Evolutionary conservation across 306 rosid species (phyloP).

Genomic region (Vachellia pachyceras): DNA sequence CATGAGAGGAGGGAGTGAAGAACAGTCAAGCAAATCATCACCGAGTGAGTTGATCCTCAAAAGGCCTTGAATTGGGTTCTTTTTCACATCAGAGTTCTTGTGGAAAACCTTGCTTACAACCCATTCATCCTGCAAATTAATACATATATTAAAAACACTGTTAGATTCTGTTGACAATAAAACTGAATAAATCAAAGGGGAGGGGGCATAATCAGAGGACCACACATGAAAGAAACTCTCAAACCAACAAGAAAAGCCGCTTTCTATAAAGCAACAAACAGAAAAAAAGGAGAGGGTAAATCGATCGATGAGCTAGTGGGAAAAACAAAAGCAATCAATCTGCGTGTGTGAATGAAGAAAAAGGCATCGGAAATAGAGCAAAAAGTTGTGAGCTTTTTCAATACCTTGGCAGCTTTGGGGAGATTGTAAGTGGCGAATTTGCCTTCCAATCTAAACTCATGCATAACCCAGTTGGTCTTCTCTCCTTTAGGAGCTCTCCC

Average conservation of each 20-base stretch:
- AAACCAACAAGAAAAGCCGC: conserved; percentile 50
- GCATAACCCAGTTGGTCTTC: conserved; percentile 97
- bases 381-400: background rate
- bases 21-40: conserved; percentile 60
- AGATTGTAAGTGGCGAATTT: conserved; percentile 52
- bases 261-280: conserved; percentile 28
- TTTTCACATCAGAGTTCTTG: conserved; percentile 64
- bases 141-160: background rate
- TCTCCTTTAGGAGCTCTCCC: conserved; percentile 98
- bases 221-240: conserved; percentile 56
- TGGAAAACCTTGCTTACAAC: conserved; percentile 82
- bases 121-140: conserved; percentile 79
- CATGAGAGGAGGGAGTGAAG: conserved; percentile 84
- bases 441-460: conserved; percentile 85
- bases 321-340: conserved; percentile 38
- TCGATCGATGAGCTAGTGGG: background rate
- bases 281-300: background rate
- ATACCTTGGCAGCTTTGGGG: conserved; percentile 70
- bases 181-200: conserved; percentile 25
- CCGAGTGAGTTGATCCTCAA: conserved; percentile 56
- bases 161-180: conserved; percentile 35
- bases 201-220: conserved; percentile 27
- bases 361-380: background rate
- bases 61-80: conserved; percentile 37
- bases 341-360: background rate